Base-by-base conservation (phyloP, 2,329 filamentous ascomycete species). In the Trichoderma sp. region DNA sequence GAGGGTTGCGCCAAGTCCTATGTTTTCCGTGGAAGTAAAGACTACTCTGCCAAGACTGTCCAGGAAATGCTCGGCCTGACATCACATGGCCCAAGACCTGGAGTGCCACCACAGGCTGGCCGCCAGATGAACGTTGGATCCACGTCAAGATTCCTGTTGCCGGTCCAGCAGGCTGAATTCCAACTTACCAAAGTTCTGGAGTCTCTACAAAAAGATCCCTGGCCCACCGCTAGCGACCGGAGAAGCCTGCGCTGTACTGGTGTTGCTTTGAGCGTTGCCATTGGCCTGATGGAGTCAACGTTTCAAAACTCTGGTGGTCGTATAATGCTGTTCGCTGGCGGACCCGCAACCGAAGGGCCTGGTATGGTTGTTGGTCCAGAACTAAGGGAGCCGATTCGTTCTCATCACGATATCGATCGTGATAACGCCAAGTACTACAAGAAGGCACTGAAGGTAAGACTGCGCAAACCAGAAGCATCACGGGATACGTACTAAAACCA, bases 401-500 rank as follows among this genome's bases (percentile, higher is more conserved):
- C 95, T 52, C 96, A 99, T 82, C 96, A 99, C 81, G 96, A 99
- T 76, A 99, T 99, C 80, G 96, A 99, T 79, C 90, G 94, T 69
- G 96, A 99, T 81, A 97, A 97, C 79, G 97, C 97, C 83, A 99
- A 99, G 81, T 97, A 98, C 82, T 98, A 97, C 83, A 99, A 99
- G 86, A 99, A 99, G 83, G 96, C 96, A 26, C 82, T 97, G 61
- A 99, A 98, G 89, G 91, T 93, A 80, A 69, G 84, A 18, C 43
- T 52, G 7, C 13, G 24, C 37, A 14, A 26, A 18, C 24, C 6
- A 34, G 18, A 7, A 32, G 2, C 28, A 16, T 39, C 6, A 2
- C 21, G 26, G 13, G 10, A 14, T 49, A 14, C 4, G 46, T n/a
- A 70, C 43, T 59, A 51, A 69, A n/a, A 10, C 4, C 4, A 24